These are phyloP conservation scores for Hemileia vastatrix DNA, from an alignment of 1,284 basidiomycete genomes.

Conservation along the genomic window DNA sequence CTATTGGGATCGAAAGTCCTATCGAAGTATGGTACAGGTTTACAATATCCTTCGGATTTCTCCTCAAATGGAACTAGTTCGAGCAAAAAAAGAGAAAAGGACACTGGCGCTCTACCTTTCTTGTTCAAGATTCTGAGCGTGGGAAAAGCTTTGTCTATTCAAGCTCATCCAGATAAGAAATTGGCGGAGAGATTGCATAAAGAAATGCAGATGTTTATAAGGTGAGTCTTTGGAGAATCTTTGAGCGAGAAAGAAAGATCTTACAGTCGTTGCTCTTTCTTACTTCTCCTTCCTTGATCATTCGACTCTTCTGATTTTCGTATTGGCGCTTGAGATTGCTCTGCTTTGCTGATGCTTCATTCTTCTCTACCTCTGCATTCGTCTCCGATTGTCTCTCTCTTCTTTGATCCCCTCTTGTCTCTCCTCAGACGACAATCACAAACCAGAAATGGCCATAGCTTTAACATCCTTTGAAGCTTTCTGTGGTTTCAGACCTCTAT, in stretches of 20 bases:
- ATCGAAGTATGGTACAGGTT: slow-evolving; percentile 51
- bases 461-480: slow-evolving; percentile 81
- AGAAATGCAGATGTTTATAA: slow-evolving; percentile 73
- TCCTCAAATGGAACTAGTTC: background rate
- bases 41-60: slow-evolving; percentile 49
- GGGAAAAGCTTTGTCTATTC: slow-evolving; percentile 39
- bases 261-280: no score
- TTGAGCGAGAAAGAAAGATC: slow-evolving; percentile 20
- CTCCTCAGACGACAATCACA: slow-evolving; percentile 39
- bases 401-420: slow-evolving; percentile 40
- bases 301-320: no score
- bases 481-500: slow-evolving; percentile 77
- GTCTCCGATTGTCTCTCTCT: background rate
- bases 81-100: background rate
- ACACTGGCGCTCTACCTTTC: slow-evolving; percentile 30
- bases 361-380: background rate
- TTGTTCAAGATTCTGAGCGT: slow-evolving; percentile 41
- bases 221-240: slow-evolving; percentile 39
- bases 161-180: slow-evolving; percentile 40
- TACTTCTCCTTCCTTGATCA: no score
- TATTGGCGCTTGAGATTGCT: no score
- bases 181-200: slow-evolving; percentile 36
- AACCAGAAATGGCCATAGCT: slow-evolving; percentile 95
- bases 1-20: slow-evolving; percentile 58
- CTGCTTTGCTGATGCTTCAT: no score